These are phyloP conservation scores for Pseudogymnoascus pannorum DNA, from an alignment of 2,329 filamentous ascomycete species.

Conservation along the genomic window DNA sequence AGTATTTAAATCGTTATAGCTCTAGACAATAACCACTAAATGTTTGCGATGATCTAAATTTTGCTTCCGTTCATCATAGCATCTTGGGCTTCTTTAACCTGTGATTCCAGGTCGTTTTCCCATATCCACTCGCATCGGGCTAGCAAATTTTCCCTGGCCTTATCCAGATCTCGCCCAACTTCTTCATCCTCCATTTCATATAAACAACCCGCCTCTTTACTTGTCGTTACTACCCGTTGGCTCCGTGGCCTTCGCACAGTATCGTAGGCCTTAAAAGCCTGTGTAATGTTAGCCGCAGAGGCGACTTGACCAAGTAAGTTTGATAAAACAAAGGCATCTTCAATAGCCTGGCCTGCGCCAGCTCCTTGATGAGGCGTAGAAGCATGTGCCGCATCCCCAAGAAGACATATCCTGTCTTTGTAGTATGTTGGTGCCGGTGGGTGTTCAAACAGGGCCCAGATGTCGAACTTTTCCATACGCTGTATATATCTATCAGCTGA, in stretches of 20 bases:
- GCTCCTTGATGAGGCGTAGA: conserved; percentile 53
- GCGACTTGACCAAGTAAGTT: conserved; percentile 39
- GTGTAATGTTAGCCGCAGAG: conserved; percentile 30
- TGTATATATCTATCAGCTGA: conserved; percentile 27
- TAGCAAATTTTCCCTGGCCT: conserved; percentile 31
- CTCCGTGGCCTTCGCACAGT: conserved; percentile 34
- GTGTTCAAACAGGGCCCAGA: conserved; percentile 43
- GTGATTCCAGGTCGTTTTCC: conserved; percentile 29
- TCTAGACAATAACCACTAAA: not conserved
- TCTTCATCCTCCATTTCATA: conserved; percentile 40
- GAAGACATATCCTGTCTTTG: conserved; percentile 39
- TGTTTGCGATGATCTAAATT: not conserved
- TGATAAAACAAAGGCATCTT: conserved; percentile 40
- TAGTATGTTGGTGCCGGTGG: conserved; percentile 35
- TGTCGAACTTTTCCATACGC: conserved; percentile 39
- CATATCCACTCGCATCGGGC: conserved; percentile 32
- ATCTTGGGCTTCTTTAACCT: conserved; percentile 32
- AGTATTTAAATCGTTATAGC: not conserved
- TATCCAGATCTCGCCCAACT: conserved; percentile 30
- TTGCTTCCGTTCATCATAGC: conserved; percentile 24
- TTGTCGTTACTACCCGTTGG: conserved; percentile 26
- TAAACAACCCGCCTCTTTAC: conserved; percentile 24
- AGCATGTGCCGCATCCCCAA: conserved; percentile 58
- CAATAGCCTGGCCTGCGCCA: conserved; percentile 51
- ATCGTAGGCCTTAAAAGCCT: conserved; percentile 46